Conservation (phyloP, 2,329 filamentous ascomycete genomes). For the Arthrocladium fulminans region DNA sequence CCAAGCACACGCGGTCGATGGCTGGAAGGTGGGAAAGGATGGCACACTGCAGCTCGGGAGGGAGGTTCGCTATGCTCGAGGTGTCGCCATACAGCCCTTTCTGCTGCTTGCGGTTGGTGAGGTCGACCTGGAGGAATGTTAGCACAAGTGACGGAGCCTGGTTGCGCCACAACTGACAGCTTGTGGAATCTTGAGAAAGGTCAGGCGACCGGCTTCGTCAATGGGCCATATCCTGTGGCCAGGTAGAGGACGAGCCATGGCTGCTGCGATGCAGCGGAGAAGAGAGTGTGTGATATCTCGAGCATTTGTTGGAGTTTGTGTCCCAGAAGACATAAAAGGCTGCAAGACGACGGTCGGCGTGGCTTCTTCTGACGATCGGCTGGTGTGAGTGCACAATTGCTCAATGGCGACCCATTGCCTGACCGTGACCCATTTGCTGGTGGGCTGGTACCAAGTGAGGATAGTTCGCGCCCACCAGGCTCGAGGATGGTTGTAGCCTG, state of each 20-base stretch:
- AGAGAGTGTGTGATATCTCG: neutral
- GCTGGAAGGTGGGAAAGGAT: conserved; percentile 18
- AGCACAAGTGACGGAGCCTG: neutral
- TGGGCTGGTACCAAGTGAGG: neutral
- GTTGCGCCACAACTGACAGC: neutral
- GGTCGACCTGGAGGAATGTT: conserved; percentile 2
- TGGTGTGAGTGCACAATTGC: neutral
- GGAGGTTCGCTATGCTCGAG: conserved; percentile 10
- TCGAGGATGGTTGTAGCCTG: neutral
- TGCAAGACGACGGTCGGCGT: neutral
- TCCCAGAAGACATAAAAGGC: neutral
- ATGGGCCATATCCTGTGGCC: conserved; percentile 5
- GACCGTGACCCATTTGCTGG: neutral
- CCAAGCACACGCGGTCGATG: conserved; percentile 22
- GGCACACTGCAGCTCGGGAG: conserved; percentile 16
- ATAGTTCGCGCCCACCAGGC: neutral
- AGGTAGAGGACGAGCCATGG: neutral
- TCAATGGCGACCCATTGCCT: conserved; percentile 3
- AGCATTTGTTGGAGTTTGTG: neutral
- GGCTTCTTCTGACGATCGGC: neutral
- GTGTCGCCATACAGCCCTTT: neutral
- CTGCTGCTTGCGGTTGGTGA: neutral
- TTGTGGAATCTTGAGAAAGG: conserved; percentile 4
- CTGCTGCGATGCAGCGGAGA: conserved; percentile 1
- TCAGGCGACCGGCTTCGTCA: conserved; percentile 6